Percentiles rank a stretch among this genome's conserved stretches.
Evolutionary conservation across 139 green algal species (phyloP).

Genomic region (Marvania coccoides): DNA sequence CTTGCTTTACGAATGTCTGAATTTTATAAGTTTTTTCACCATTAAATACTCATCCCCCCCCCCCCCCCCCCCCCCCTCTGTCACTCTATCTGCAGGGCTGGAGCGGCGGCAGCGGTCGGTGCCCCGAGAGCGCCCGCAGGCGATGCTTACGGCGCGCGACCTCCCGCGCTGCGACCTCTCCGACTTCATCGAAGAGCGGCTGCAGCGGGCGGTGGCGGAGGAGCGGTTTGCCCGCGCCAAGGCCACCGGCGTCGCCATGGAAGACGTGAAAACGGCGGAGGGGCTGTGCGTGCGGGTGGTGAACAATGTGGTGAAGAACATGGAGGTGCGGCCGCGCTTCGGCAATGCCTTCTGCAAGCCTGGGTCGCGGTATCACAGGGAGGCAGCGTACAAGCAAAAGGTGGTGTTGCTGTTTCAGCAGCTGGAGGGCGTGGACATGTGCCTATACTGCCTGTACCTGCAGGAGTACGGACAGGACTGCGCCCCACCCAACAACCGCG

Average conservation of each 20-base stretch:
- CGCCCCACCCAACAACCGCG: conserved; percentile 69
- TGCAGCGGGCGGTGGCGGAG: conserved; percentile 7
- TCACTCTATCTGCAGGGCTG: too few species aligned
- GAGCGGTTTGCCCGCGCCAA: conserved; percentile 12
- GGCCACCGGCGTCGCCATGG: conserved; percentile 25
- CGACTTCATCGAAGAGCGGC: conserved; percentile 44
- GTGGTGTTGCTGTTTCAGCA: conserved; percentile 92
- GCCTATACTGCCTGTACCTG: conserved; percentile 91
- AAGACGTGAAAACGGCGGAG: conserved; percentile 51
- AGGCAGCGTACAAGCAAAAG: conserved; percentile 86
- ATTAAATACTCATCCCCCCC: too few species aligned
- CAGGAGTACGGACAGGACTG: conserved; percentile 92
- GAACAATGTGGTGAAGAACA: conserved; percentile 86
- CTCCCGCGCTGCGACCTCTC: conserved; percentile 74
- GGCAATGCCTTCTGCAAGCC: conserved; percentile 59
- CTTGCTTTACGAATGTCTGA: too few species aligned
- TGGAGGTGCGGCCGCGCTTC: conserved; percentile 79
- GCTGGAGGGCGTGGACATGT: conserved; percentile 86
- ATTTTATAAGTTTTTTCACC: too few species aligned
- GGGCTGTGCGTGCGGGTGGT: conserved; percentile 84
- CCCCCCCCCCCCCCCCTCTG: background rate
- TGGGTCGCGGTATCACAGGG: conserved; percentile 42
- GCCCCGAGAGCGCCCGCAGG: conserved; percentile 62
- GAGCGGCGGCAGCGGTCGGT: conserved; percentile 33
- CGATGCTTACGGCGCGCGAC: conserved; percentile 84